Conservation (phyloP, 2,329 filamentous ascomycete genomes). For the Lanzia echinophila region DNA sequence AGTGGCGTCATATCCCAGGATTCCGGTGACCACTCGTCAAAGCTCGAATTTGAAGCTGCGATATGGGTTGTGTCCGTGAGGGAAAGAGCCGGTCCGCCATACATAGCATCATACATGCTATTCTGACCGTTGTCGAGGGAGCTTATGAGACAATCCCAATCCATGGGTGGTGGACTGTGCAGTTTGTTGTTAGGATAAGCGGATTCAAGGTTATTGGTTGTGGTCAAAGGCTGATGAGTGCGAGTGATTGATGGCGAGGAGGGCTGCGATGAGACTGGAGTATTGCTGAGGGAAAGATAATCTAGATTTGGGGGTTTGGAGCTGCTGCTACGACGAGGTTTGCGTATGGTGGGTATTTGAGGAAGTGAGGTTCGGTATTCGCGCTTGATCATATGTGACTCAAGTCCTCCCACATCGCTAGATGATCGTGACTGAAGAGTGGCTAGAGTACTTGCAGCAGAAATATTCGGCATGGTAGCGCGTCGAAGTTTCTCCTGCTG, state of each 20-base stretch:
- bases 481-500: conserved; percentile 53
- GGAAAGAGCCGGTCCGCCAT: conserved; percentile 52
- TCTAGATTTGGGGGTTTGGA: conserved; percentile 45
- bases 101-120: conserved; percentile 81
- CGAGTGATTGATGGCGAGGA: conserved; percentile 37
- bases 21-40: conserved; percentile 49
- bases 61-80: conserved; percentile 14
- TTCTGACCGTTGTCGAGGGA: conserved; percentile 72
- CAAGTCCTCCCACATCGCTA: conserved; percentile 19
- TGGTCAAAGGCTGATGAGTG: conserved; percentile 22
- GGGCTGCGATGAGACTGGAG: conserved; percentile 41
- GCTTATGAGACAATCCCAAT: conserved; percentile 78
- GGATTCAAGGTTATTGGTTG: conserved; percentile 18
- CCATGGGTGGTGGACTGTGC: conserved; percentile 50
- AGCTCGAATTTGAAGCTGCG: conserved; percentile 15
- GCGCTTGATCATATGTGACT: conserved; percentile 34
- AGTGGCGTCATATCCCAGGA: conserved; percentile 40
- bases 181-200: conserved; percentile 17
- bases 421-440: conserved; percentile 24
- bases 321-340: conserved; percentile 13
- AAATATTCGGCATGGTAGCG: conserved; percentile 45
- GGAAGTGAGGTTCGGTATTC: conserved; percentile 31
- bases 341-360: conserved; percentile 16
- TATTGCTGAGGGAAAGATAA: conserved; percentile 49
- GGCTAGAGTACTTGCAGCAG: conserved; percentile 14